Evolutionary conservation across 1,139 yeast genomes (phyloP).

Genomic region (Protomyces pachydermus): DNA sequence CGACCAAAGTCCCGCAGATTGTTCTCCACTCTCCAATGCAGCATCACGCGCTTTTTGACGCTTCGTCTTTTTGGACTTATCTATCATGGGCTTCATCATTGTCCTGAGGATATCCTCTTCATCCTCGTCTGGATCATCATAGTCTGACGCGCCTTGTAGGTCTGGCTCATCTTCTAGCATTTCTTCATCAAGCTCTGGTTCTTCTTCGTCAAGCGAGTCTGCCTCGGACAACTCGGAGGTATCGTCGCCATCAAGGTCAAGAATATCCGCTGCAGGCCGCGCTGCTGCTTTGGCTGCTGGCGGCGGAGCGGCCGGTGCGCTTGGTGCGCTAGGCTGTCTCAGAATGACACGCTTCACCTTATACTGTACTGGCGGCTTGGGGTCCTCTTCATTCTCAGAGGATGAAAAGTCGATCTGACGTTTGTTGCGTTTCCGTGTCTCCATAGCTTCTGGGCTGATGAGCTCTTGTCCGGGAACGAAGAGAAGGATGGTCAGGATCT

Average conservation of each 20-base stretch:
- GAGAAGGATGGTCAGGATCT: not conserved
- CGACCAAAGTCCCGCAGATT: slow-evolving; percentile 35
- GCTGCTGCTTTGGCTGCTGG: not conserved
- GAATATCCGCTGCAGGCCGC: not conserved
- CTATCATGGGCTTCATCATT: slow-evolving; percentile 27
- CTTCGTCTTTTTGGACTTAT: slow-evolving; percentile 29
- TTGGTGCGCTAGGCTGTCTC: not conserved
- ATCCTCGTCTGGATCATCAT: slow-evolving; percentile 37
- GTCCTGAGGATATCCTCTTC: slow-evolving; percentile 34
- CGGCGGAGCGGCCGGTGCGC: not conserved
- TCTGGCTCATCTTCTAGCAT: slow-evolving; percentile 33
- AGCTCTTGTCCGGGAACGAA: not conserved
- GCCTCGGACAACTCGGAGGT: not conserved
- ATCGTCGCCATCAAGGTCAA: not conserved
- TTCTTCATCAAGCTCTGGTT: slow-evolving; percentile 33
- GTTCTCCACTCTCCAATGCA: slow-evolving; percentile 29
- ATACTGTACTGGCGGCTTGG: not conserved
- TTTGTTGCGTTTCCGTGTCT: slow-evolving; percentile 21
- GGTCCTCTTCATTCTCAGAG: slow-evolving; percentile 2
- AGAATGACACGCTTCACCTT: not conserved
- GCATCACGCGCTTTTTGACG: slow-evolving; percentile 20
- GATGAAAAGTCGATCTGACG: slow-evolving; percentile 23
- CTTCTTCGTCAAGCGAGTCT: slow-evolving; percentile 32
- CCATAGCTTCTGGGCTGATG: slow-evolving; percentile 1
- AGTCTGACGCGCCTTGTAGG: slow-evolving; percentile 27